Percentiles rank a stretch among this genome's conserved stretches.
Conservation (phyloP, 192 early-diverging fungal genomes). For the Diversispora eburnea region DNA sequence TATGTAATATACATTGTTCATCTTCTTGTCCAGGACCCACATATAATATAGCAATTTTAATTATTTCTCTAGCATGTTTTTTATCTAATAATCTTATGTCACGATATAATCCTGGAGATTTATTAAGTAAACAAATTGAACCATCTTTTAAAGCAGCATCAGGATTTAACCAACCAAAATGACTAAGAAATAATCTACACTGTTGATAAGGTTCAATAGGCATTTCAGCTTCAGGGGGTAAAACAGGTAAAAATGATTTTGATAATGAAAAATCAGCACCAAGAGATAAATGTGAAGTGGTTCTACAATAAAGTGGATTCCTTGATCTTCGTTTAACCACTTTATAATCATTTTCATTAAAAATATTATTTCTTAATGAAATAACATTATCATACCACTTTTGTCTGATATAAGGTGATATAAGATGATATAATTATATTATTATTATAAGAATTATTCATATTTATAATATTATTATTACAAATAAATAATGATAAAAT, state of each 20-base stretch:
- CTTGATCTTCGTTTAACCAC: slow-evolving; percentile 8
- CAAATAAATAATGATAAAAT: neutral
- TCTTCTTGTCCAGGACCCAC: slow-evolving; percentile 89
- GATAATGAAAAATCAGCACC: slow-evolving; percentile 44
- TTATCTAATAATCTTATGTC: slow-evolving; percentile 78
- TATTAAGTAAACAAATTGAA: slow-evolving; percentile 63
- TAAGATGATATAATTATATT: neutral
- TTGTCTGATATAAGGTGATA: neutral
- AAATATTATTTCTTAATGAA: slow-evolving; percentile 36
- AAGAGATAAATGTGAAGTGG: slow-evolving; percentile 20
- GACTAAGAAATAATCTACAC: slow-evolving; percentile 68
- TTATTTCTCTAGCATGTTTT: slow-evolving; percentile 79
- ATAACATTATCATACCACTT: slow-evolving; percentile 43
- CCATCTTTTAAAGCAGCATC: slow-evolving; percentile 64
- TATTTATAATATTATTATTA: too few species aligned
- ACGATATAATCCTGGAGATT: slow-evolving; percentile 58
- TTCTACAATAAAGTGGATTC: slow-evolving; percentile 18
- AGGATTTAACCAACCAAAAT: slow-evolving; percentile 71
- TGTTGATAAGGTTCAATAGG: slow-evolving; percentile 55
- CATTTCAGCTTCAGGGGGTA: slow-evolving; percentile 49
- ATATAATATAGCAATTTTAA: slow-evolving; percentile 91
- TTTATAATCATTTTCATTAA: slow-evolving; percentile 34
- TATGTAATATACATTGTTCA: slow-evolving; percentile 80
- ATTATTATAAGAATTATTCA: slow-evolving; percentile 11
- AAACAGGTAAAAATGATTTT: slow-evolving; percentile 50